A percentile compares a stretch with the other conserved stretches of the same genome.
These are phyloP conservation scores for Pluteus cervinus DNA, from an alignment of 768 basidiomycete species.

Conservation along the genomic window DNA sequence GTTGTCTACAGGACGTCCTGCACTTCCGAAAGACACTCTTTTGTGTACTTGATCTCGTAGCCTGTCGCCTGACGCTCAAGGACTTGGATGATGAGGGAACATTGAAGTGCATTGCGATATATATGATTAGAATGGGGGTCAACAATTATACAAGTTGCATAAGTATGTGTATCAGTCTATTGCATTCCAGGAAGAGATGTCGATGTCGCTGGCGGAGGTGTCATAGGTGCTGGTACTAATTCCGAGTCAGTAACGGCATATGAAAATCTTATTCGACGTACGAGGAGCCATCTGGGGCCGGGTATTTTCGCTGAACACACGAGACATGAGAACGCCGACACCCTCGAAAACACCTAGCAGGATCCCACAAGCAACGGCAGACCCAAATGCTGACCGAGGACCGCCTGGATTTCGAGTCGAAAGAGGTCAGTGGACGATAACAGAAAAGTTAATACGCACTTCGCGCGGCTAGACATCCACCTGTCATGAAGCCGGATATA, in stretches of 20 bases:
- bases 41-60: too few species aligned
- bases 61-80: too few species aligned
- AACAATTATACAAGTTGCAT: too few species aligned
- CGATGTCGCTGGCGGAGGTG: constrained; percentile 38
- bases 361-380: constrained; percentile 95
- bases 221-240: constrained; percentile 51
- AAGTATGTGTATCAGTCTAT: constrained; percentile 45
- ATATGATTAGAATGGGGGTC: too few species aligned
- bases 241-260: constrained; percentile 7
- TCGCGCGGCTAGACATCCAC: constrained; percentile 90
- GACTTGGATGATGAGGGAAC: too few species aligned
- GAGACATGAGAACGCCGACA: constrained; percentile 86
- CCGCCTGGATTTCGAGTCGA: constrained; percentile 54
- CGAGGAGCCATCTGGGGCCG: constrained; percentile 76
- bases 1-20: too few species aligned
- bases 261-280: constrained; percentile 33
- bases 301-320: constrained; percentile 81
- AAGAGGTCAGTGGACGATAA: constrained; percentile 6
- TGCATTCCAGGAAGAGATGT: constrained; percentile 37
- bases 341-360: constrained; percentile 92
- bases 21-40: too few species aligned
- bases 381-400: constrained; percentile 83
- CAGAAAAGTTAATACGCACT: constrained; percentile 51
- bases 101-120: too few species aligned
- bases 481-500: constrained; percentile 96